Evolutionary conservation across 78 protist genomes (phyloP).

Genomic region (Chrysochromulina parva): DNA sequence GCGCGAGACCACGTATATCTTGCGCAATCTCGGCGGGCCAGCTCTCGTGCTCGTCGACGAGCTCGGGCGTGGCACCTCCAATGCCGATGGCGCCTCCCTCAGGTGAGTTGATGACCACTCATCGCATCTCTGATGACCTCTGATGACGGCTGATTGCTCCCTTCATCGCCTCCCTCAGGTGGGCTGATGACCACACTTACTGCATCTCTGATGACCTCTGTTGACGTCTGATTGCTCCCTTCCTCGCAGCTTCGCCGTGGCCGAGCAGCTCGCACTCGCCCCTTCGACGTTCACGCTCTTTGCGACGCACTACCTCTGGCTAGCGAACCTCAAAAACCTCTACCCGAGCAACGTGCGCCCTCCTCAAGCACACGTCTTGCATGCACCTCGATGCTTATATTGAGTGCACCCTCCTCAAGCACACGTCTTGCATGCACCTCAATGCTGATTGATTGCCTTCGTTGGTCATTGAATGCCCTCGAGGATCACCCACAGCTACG

Average conservation of each 20-base stretch:
- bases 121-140: too few species aligned
- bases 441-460: too few species aligned
- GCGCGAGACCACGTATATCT: conserved; percentile 40
- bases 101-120: conserved; percentile 22
- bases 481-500: too few species aligned
- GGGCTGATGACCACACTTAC: neutral
- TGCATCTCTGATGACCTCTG: too few species aligned
- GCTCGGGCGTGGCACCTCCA: conserved; percentile 75
- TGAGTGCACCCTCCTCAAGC: neutral
- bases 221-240: too few species aligned
- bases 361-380: neutral
- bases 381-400: neutral
- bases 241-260: neutral
- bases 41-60: conserved; percentile 72
- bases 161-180: conserved; percentile 28
- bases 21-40: neutral
- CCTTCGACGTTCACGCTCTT: conserved; percentile 16
- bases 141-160: too few species aligned
- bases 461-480: too few species aligned
- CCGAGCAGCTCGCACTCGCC: conserved; percentile 4
- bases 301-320: conserved; percentile 50
- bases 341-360: neutral
- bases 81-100: conserved; percentile 52
- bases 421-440: neutral
- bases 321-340: neutral